phyloP scores from a whole-genome alignment of 202 grass and related monocot genomes.

The Tripidium arundinaceum region DNA sequence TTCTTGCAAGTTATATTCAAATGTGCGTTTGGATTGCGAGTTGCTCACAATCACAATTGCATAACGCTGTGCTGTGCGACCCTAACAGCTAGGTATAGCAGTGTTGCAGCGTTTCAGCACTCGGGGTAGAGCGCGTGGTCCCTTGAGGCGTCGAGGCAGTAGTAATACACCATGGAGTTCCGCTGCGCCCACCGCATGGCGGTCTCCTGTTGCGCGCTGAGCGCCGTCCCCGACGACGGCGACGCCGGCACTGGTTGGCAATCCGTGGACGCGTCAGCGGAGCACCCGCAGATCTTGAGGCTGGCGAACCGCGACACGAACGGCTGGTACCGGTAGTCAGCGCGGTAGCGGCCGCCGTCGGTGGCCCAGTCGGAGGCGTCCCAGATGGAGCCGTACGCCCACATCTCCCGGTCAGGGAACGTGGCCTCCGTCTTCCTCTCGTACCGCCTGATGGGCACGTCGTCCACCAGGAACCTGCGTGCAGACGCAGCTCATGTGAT shows the following conservation, averaged over 20 bases:
- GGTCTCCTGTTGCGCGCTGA: slow-evolving; percentile 41
- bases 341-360: slow-evolving; percentile 55
- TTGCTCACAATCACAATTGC: not conserved
- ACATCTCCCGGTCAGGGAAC: slow-evolving; percentile 52
- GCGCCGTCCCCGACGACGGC: slow-evolving; percentile 14
- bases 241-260: slow-evolving; percentile 44
- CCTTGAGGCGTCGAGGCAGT: slow-evolving; percentile 54
- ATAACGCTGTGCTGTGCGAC: not conserved
- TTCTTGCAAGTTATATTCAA: not conserved
- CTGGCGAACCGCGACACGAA: slow-evolving; percentile 39
- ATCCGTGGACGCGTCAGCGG: not conserved
- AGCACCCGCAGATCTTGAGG: slow-evolving; percentile 49
- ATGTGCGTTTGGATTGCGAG: not conserved
- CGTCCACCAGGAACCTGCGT: slow-evolving; percentile 59
- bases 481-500: not conserved
- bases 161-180: slow-evolving; percentile 57
- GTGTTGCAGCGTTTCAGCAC: slow-evolving; percentile 16
- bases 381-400: slow-evolving; percentile 68
- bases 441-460: slow-evolving; percentile 60
- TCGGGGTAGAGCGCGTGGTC: slow-evolving; percentile 67
- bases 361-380: slow-evolving; percentile 76
- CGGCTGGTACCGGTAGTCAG: slow-evolving; percentile 63
- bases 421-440: slow-evolving; percentile 49
- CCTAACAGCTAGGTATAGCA: not conserved
- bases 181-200: slow-evolving; percentile 71